phyloP scores from a whole-genome alignment of 805 yeast genomes.

The Lipomyces lipofer region DNA sequence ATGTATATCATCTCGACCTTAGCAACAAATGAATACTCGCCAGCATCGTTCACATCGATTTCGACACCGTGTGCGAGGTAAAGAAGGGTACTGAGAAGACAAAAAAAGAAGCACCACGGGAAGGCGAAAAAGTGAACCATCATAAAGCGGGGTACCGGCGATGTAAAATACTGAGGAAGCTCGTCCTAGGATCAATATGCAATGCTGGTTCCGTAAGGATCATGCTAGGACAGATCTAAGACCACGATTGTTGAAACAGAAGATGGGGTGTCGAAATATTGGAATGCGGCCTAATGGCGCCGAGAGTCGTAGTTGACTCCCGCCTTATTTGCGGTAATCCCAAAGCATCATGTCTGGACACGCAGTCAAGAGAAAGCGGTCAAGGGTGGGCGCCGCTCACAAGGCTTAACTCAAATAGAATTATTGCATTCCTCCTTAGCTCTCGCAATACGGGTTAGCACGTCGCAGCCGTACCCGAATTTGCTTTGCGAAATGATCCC shows the following conservation, averaged over 20 bases:
- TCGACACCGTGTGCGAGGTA: slow-evolving; percentile 12
- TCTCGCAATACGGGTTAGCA: too few species aligned
- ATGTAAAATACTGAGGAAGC: too few species aligned
- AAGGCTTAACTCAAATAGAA: too few species aligned
- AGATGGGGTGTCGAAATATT: background rate
- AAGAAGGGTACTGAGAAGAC: background rate
- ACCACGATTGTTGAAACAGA: background rate
- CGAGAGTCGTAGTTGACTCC: too few species aligned
- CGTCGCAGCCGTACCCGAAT: too few species aligned
- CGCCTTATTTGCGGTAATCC: too few species aligned
- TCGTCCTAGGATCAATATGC: background rate
- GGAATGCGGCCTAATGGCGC: background rate
- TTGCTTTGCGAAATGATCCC: too few species aligned
- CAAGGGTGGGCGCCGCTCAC: too few species aligned
- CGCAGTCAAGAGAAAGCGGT: too few species aligned
- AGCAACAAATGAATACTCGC: background rate
- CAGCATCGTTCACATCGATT: slow-evolving; percentile 17
- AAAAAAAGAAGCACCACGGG: background rate
- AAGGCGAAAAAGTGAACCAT: background rate
- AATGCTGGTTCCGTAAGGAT: background rate
- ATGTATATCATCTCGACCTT: background rate
- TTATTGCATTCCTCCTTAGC: too few species aligned
- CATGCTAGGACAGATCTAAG: background rate
- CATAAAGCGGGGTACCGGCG: background rate
- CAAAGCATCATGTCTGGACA: too few species aligned